Evolutionary conservation across 2,329 filamentous ascomycete genomes (phyloP), one percentile per base, ranked within the genome.

Genomic region (Alternaria brassicae): DNA sequence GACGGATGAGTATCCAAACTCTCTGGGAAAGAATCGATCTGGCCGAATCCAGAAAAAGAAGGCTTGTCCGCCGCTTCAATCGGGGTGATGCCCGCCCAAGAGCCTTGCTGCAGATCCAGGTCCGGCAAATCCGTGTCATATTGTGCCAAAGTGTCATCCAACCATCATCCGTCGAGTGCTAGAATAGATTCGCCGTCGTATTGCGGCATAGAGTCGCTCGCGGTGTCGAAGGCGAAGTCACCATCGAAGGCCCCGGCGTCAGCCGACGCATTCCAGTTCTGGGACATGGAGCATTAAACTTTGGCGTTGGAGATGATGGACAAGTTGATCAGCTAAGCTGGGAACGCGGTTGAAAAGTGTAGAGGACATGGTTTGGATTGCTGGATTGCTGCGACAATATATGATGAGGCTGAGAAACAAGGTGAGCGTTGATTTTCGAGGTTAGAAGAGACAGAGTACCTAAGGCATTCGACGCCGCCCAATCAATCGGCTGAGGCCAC

Each of bases 381-480:
- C 10, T 6, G 17, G 7, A 1, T 13, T 6, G 7, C 12, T 17
- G 7, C 27, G 36, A n/a, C 44, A 13, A 36, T 28, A 37, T 45
- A 40, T 2, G 8, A 19, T 37, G 30, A 56, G 58, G 58, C 54
- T 63, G 52, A 60, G 12, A 28, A 25, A 55, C 49, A 44, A 54
- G 54, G 58, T 50, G 50, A 50, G 54, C 34, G 40, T 37, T 58
- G 59, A 56, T 48, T 42, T 51, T 53, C 60, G 56, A 60, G 60
- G 53, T 51, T 48, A 56, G 10, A 7, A 39, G 49, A 25, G 19
- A 13, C 23, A 25, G 39, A 12, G 55, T n/a, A 4, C 15, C 10
- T 13, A 32, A 8, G 25, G 25, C 4, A 27, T 27, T 27, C 25
- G n/a, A n/a, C n/a, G n/a, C n/a, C n/a, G n/a, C n/a, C 4, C 5